phyloP scores from a whole-genome alignment of 75 land plant genomes.

The Sequoia sempervirens region DNA sequence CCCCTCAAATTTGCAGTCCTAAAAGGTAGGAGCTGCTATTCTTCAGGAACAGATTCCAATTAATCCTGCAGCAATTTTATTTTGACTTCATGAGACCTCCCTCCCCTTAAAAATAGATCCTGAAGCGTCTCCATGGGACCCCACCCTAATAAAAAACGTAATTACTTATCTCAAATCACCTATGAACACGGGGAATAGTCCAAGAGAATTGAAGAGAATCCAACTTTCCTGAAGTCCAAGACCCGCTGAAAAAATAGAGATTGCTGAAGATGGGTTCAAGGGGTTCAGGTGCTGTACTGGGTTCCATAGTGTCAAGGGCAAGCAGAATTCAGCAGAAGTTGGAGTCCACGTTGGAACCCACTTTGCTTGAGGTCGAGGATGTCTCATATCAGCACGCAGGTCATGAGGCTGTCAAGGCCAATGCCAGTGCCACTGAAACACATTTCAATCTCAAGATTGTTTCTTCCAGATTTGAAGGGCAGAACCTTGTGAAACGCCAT shows the following conservation, averaged over 20 bases:
- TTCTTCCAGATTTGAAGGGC: slow-evolving; percentile 61
- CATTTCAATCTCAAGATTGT: slow-evolving; percentile 73
- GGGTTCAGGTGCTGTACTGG: slow-evolving; percentile 22
- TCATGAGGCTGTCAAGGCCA: slow-evolving; percentile 59
- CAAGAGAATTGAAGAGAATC: not conserved
- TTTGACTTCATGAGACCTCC: too few species aligned
- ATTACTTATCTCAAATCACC: too few species aligned
- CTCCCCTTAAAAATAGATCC: too few species aligned
- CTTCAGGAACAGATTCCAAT: too few species aligned
- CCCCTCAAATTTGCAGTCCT: too few species aligned
- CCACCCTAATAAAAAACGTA: too few species aligned
- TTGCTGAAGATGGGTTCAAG: slow-evolving; percentile 29
- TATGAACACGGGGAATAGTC: too few species aligned
- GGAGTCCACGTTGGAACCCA: slow-evolving; percentile 49
- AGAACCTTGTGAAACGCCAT: slow-evolving; percentile 70
- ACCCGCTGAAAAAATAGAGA: not conserved
- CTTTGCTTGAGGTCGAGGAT: slow-evolving; percentile 64
- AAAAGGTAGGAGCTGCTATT: too few species aligned
- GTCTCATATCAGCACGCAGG: slow-evolving; percentile 94
- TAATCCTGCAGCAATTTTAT: too few species aligned
- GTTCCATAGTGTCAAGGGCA: slow-evolving; percentile 24
- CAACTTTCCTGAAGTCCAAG: not conserved
- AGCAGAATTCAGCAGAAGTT: slow-evolving; percentile 58
- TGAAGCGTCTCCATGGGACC: too few species aligned
- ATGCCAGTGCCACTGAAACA: slow-evolving; percentile 40